Base-by-base conservation (phyloP, 805 yeast species). In the Komagataella ulmi region DNA sequence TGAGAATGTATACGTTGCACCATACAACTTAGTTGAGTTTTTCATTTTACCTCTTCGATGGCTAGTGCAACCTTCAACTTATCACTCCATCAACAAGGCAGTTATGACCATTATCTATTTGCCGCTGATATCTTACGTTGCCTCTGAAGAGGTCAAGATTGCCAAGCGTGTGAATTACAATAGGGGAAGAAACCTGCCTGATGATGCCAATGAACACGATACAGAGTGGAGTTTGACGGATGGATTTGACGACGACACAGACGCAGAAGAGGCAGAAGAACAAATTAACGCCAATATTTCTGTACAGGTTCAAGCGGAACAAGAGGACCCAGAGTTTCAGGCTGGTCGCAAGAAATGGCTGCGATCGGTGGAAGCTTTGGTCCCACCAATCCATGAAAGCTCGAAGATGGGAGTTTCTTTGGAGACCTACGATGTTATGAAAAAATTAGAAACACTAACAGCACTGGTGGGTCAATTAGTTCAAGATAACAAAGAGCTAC, bases 221-320 rank as follows among this genome's bases (percentile, higher is more conserved):
- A 75, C 82, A 6, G 90, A 83, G 59, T 88, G 96, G 95, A 88
- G 85, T 56, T 70, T 88, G 57, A 76, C 83, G 6, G 95, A 87
- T 65, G 96, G 95, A 0, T 87, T 69, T 54, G 69, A 69, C 43
- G 77, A 72, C 49, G 62, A 70, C 18, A 53, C 58, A 24, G 62
- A 64, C 48, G 67, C 65, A 24, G 67, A 65, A 18, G 64, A 63
- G 43, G 57, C 61, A 17, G 54, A 55, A 1, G 48, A 54, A 17
- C 61, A 63, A 24, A 64, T 70, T 3, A 63, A 72, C 17, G 69
- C 69, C 45, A 66, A 69, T 7, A 55, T 81, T 24, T 64, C 71
- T 50, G 64, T 67, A 7, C 93, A 85, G 60, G 67, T 73, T 36
- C 70, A 73, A 24, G 90, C 89, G 1, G 93, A 86, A 61, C 61